Evolutionary conservation across 805 yeast species (phyloP), one percentile per base, ranked within the genome.

Genomic region (Candida wancherniae): DNA sequence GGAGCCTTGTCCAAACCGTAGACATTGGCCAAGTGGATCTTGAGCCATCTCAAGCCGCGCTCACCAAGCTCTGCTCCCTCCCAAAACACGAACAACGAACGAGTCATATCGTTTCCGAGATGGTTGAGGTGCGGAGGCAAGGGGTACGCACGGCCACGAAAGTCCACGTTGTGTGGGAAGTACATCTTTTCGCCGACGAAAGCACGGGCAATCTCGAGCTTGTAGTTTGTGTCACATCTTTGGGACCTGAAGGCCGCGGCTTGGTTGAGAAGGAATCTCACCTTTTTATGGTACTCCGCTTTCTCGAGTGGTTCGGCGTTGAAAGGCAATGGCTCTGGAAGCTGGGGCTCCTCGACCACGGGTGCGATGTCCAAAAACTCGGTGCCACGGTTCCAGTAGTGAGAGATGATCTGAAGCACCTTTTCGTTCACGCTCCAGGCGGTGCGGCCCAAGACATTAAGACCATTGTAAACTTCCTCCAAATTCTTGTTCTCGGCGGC

Each of bases 181-280:
- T 71, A 82, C 46, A 83, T 72, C 42, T 59, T 61, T 58, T 83
- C 92, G 15, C 94, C 94, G 35, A 71, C 82, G 59, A 57, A 81
- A 0, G 95, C 96, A 42, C 97, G 72, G 1, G 98, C 97, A 51
- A 92, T 86, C 57, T 92, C 98, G 31, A 92, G 61, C 55, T 86
- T 92, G 57, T 92, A 92, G 55, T 92, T 90, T 40, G 84, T 70
- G 57, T 88, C 97, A 63, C 98, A 92, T 56, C 98, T 75, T 53
- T 80, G 83, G 0, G 97, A 88, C 56, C 92, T 77, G 40, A 72
- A 67, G 14, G 80, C 66, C 8, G 83, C 74, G 38, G 77, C 78
- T 24, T 75, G 79, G 41, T 77, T 73, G 13, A 77, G 68, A 6
- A 74, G 47, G 21, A 63, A 67, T 34, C 77, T 78, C 35, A 84